phyloP scores from a whole-genome alignment of 768 basidiomycete species.

The Lentinula guzmanii region DNA sequence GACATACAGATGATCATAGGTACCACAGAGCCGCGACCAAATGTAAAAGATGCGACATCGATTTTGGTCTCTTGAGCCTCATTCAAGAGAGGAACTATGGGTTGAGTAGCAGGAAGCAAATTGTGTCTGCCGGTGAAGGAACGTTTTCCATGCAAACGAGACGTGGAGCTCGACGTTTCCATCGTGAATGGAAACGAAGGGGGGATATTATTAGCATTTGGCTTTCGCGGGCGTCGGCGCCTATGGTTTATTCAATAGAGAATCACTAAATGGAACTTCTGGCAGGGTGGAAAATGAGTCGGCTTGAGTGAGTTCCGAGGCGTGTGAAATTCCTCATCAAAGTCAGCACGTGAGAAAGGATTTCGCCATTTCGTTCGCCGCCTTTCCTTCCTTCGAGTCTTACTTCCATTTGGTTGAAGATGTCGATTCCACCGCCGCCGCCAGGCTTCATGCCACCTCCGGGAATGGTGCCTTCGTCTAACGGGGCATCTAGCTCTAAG shows the following conservation, averaged over 20 bases:
- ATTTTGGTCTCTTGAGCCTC: not conserved
- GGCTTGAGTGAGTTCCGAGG: not conserved
- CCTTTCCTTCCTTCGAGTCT: not conserved
- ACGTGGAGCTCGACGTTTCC: not conserved
- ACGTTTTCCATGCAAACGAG: not conserved
- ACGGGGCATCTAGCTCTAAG: constrained; percentile 34
- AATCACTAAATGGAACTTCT: not conserved
- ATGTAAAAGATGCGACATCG: constrained; percentile 4
- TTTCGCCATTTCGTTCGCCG: not conserved
- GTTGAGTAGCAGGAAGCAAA: constrained; percentile 5
- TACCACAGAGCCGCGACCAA: constrained; percentile 9
- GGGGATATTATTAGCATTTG: not conserved
- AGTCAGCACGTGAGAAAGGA: not conserved
- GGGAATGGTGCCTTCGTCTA: constrained; percentile 40
- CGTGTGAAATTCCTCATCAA: not conserved
- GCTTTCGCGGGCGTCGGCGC: not conserved
- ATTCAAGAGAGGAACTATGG: not conserved
- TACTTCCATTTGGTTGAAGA: constrained; percentile 15
- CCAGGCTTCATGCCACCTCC: constrained; percentile 32
- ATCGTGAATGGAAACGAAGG: not conserved
- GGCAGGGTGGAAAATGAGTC: too few relatives aligned
- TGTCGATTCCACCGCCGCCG: constrained; percentile 53
- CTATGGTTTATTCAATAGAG: not conserved
- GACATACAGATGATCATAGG: not conserved
- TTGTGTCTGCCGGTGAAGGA: constrained; percentile 1